phyloP scores from a whole-genome alignment of 768 basidiomycete species.

The Stropharia rugosoannulata region DNA sequence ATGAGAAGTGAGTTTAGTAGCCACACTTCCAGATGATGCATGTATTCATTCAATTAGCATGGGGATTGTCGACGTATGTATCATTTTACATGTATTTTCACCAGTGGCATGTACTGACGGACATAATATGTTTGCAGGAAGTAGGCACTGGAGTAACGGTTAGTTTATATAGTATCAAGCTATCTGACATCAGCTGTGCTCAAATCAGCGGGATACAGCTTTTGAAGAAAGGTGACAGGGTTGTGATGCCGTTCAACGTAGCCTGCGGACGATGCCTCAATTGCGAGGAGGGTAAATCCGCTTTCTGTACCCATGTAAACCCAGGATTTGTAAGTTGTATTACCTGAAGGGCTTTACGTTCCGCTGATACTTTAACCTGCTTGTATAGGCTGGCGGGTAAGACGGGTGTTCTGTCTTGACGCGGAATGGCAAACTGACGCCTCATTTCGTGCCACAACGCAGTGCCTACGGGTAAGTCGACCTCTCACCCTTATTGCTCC shows the following conservation, averaged over 20 bases:
- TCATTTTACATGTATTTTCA: neutral
- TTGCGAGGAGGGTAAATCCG: constrained; percentile 51
- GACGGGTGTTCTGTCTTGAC: constrained; percentile 4
- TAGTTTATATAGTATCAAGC: constrained; percentile 6
- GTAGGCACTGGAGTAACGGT: constrained; percentile 44
- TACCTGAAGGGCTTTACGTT: neutral
- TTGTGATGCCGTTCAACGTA: constrained; percentile 63
- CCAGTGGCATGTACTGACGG: neutral
- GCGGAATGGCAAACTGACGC: neutral
- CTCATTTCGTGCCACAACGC: neutral
- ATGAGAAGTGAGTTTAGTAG: constrained; percentile 43
- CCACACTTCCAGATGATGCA: neutral
- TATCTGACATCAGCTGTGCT: neutral
- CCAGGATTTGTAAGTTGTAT: constrained; percentile 48
- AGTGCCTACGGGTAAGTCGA: constrained; percentile 47
- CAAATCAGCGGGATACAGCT: constrained; percentile 25
- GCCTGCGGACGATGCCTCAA: constrained; percentile 58
- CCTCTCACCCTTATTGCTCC: neutral
- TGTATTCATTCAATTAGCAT: constrained; percentile 26
- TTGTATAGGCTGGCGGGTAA: constrained; percentile 44
- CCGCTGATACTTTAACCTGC: neutral
- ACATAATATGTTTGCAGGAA: constrained; percentile 27
- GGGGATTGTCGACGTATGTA: constrained; percentile 48
- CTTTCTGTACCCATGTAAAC: constrained; percentile 58
- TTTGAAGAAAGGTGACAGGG: constrained; percentile 54